phyloP scores from a whole-genome alignment of 2,329 filamentous ascomycete genomes.

The Hansfordia pulvinata region DNA sequence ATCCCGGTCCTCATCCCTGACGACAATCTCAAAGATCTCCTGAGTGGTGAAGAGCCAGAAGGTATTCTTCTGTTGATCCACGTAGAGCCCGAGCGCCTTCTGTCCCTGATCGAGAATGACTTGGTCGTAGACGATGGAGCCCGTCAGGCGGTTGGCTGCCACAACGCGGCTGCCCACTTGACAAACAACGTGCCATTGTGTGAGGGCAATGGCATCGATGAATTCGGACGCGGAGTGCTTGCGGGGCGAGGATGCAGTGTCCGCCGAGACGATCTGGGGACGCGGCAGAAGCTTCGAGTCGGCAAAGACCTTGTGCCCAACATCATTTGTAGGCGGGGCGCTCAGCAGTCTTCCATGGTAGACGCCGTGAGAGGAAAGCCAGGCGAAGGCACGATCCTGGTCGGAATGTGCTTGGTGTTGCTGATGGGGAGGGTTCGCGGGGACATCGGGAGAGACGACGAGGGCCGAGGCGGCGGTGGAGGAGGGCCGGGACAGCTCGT shows the following conservation, averaged over 20 bases:
- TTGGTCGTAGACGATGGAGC: constrained; percentile 78
- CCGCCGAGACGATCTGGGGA: constrained; percentile 57
- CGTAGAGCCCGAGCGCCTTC: constrained; percentile 67
- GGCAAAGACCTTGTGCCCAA: constrained; percentile 63
- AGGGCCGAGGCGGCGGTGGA: constrained; percentile 50
- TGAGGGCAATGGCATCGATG: constrained; percentile 70
- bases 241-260: constrained; percentile 40
- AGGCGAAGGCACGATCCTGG: constrained; percentile 67
- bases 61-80: constrained; percentile 88
- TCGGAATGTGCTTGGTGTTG: too few relatives aligned
- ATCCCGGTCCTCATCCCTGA: constrained; percentile 80
- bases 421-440: too few relatives aligned
- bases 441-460: constrained; percentile 58
- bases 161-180: constrained; percentile 74
- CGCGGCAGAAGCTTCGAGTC: constrained; percentile 67
- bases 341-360: constrained; percentile 71
- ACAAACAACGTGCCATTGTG: constrained; percentile 84
- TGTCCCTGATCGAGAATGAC: constrained; percentile 70
- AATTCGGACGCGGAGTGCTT: constrained; percentile 55
- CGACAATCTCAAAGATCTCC: constrained; percentile 88
- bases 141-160: constrained; percentile 76
- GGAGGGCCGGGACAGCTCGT: constrained; percentile 55
- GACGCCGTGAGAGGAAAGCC: constrained; percentile 78
- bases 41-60: constrained; percentile 90
- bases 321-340: constrained; percentile 42